Evolutionary conservation across 441 rosid species (phyloP), one percentile per base, ranked within the genome.

Genomic region (Pelargonium fulgidum): DNA sequence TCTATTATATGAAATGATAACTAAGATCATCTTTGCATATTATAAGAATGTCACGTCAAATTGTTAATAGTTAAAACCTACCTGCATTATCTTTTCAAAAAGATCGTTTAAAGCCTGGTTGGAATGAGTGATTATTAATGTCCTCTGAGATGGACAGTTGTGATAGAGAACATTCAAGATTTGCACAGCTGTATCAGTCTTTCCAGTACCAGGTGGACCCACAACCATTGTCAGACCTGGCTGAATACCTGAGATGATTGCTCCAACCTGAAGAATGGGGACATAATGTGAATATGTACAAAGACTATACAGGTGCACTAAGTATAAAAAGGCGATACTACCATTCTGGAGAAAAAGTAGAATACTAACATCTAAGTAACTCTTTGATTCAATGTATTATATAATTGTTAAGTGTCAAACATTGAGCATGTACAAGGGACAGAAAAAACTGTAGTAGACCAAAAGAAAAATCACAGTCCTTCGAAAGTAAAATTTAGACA

Each of bases 21-120:
- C 44, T 41, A 54, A n/a, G 54, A 20, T 36, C 26, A 52, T 22
- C 24, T 54, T 44, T 33, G 22, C 12, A 1, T 4, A 62, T 1
- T 4, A 62, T 3, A 72, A 24, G 19, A 5, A 66, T 45, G 66
- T 64, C 36, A 22, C 45, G 19, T 44, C 13, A 11, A 54, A 41
- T 10, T 17, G 9, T 7, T 24, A 20, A 13, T 19, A 66, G 7
- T 17, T 62, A 41, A 33, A 36, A 33, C 50, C 68, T 84, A 94
- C 99, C 96, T 90, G 88, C 99, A 94, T 94, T 74, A 94, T 94
- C 86, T 94, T 94, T 85, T 94, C 99, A 85, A 94, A 94, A 75
- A 94, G 94, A 76, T 94, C 98, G 85, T 92, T 92, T 76, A 92
- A 74, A 70, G 97, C 98, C 84, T 94, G 99, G 77, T 92, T 92